phyloP scores from a whole-genome alignment of 371 early-diverging fungal genomes.

The Mortierella sp. region DNA sequence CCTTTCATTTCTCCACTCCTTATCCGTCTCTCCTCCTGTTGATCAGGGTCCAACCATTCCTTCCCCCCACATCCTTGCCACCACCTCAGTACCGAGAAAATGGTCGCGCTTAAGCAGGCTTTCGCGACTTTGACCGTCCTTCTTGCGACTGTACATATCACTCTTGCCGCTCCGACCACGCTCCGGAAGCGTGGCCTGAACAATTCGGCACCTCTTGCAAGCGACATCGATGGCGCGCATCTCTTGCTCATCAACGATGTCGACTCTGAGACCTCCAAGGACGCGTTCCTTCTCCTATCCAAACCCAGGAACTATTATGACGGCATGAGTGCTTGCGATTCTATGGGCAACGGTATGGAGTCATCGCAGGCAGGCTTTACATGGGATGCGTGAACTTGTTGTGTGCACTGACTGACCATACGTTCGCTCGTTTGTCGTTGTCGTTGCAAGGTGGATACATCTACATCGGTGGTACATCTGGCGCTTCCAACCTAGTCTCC shows the following conservation, averaged over 20 bases:
- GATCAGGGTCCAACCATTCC: neutral
- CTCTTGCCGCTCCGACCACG: conserved; percentile 2
- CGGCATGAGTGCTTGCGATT: conserved; percentile 19
- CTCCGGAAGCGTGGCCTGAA: conserved; percentile 3
- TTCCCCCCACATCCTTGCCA: neutral
- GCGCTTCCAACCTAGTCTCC: conserved; percentile 8
- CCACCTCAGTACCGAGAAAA: neutral
- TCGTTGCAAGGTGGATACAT: neutral
- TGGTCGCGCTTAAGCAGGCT: neutral
- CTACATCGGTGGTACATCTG: conserved; percentile 17
- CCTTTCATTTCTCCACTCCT: neutral
- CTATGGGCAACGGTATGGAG: conserved; percentile 34
- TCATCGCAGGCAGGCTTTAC: no score
- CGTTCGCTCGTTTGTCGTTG: neutral
- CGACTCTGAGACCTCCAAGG: conserved; percentile 19
- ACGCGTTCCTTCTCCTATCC: conserved; percentile 28
- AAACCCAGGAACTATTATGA: conserved; percentile 23
- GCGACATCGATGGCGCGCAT: conserved; percentile 22
- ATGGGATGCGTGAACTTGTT: no score
- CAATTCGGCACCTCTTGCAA: conserved; percentile 20
- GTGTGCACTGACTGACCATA: no score
- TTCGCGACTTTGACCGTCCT: neutral
- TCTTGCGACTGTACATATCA: neutral
- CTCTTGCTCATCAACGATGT: conserved; percentile 32
- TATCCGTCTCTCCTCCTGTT: neutral